Conservation (phyloP, 805 yeast genomes). For the Metschnikowia shivogae region DNA sequence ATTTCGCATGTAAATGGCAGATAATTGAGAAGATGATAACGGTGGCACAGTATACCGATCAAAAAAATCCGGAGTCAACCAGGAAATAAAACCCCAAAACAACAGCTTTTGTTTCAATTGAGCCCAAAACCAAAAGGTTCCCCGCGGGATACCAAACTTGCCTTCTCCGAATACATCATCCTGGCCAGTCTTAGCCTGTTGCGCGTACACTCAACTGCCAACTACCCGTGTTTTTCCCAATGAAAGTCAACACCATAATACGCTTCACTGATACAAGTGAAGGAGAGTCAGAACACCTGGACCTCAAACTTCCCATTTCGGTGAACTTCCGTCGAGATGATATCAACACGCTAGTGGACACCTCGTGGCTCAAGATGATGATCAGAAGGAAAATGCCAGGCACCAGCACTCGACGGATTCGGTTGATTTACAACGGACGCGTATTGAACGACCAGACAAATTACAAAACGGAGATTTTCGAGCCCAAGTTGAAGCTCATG, state of each 20-base stretch:
- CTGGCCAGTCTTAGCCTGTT: neutral
- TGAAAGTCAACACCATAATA: conserved; percentile 25
- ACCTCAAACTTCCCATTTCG: conserved; percentile 27
- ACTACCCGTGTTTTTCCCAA: conserved; percentile 5
- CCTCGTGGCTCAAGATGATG: conserved; percentile 28
- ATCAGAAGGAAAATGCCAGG: conserved; percentile 24
- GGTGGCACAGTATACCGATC: no score
- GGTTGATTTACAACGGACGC: conserved; percentile 66
- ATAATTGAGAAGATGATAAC: no score
- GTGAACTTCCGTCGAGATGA: conserved; percentile 28
- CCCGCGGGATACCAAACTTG: neutral
- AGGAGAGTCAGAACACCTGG: conserved; percentile 19
- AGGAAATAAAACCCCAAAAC: no score
- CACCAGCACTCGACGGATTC: conserved; percentile 40
- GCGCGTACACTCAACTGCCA: conserved; percentile 4
- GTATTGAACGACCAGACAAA: conserved; percentile 56
- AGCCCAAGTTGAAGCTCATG: conserved; percentile 24
- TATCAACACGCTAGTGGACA: conserved; percentile 27
- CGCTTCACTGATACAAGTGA: conserved; percentile 29
- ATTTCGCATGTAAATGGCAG: no score
- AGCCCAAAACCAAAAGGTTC: neutral
- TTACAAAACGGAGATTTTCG: conserved; percentile 47
- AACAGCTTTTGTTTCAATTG: no score
- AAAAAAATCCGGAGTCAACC: no score
- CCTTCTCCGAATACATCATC: neutral